Percentiles rank a stretch among this genome's conserved stretches.
Evolutionary conservation across 164 flowering plant genomes (phyloP).

Genomic region (Brasenia schreberi): DNA sequence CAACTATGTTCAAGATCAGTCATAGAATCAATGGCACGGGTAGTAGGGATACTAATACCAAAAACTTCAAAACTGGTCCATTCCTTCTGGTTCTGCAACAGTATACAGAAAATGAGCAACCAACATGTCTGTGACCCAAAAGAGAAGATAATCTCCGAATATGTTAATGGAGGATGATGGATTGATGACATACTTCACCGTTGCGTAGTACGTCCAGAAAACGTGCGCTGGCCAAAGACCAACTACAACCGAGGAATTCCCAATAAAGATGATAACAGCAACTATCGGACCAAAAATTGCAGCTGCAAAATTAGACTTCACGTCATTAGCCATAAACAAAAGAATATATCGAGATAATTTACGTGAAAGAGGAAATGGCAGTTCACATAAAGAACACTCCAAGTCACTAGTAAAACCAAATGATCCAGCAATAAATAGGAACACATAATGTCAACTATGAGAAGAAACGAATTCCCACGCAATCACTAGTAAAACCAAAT

Average conservation of each 20-base stretch:
- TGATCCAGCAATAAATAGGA: too few species aligned
- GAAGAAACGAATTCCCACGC: too few species aligned
- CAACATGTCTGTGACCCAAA: not conserved
- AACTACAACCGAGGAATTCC: constrained; percentile 58
- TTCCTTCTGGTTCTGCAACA: constrained; percentile 57
- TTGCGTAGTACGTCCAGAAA: constrained; percentile 73
- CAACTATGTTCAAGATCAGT: constrained; percentile 53
- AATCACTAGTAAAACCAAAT: too few species aligned
- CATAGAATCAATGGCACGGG: constrained; percentile 68
- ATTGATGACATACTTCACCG: constrained; percentile 36
- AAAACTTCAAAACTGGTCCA: constrained; percentile 49
- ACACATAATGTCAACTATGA: too few species aligned
- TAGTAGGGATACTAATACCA: constrained; percentile 35
- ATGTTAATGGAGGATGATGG: too few species aligned
- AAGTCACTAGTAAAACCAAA: too few species aligned
- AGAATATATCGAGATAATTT: too few species aligned
- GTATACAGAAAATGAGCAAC: not conserved
- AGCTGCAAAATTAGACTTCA: constrained; percentile 24
- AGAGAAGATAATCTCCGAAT: too few species aligned
- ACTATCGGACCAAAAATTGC: constrained; percentile 39
- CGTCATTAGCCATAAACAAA: not conserved
- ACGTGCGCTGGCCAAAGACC: constrained; percentile 86
- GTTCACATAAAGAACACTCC: too few species aligned
- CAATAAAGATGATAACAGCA: constrained; percentile 30
- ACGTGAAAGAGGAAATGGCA: too few species aligned